A percentile compares a stretch with the other conserved stretches of the same genome.
These are phyloP conservation scores for Blastocystis sp. DNA, from an alignment of 352 stramenopile species.

Conservation along the genomic window DNA sequence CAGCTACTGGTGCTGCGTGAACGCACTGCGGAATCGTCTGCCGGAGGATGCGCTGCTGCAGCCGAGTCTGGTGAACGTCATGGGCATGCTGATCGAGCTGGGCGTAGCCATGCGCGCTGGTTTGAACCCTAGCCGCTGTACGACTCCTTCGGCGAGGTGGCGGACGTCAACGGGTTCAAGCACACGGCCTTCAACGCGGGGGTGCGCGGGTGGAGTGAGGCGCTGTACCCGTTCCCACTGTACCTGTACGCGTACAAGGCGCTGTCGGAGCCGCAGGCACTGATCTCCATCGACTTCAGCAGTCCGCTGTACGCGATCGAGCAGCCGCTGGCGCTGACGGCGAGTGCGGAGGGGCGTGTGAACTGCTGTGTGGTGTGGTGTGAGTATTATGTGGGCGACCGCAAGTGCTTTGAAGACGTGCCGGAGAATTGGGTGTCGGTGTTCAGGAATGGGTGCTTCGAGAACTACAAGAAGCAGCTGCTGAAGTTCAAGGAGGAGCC, in stretches of 20 bases:
- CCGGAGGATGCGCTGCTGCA: background rate
- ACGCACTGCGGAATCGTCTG: slow-evolving; percentile 1
- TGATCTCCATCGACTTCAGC: slow-evolving; percentile 35
- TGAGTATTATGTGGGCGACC: slow-evolving; percentile 42
- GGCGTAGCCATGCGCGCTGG: background rate
- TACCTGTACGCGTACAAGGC: slow-evolving; percentile 46
- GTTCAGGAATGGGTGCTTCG: slow-evolving; percentile 34
- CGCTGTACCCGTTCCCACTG: slow-evolving; percentile 66
- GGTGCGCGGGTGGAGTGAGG: slow-evolving; percentile 27
- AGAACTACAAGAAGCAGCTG: slow-evolving; percentile 56
- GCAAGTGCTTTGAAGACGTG: slow-evolving; percentile 10
- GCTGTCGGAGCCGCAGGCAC: slow-evolving; percentile 30
- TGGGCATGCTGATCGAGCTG: slow-evolving; percentile 44
- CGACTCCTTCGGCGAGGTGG: slow-evolving; percentile 45
- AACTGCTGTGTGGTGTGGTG: slow-evolving; percentile 59
- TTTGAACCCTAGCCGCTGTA: slow-evolving; percentile 12
- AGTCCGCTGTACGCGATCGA: slow-evolving; percentile 24
- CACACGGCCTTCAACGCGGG: slow-evolving; percentile 41
- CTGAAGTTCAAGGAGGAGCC: slow-evolving; percentile 16
- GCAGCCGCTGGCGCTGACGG: background rate
- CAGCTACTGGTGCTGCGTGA: slow-evolving; percentile 60
- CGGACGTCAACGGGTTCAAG: slow-evolving; percentile 49
- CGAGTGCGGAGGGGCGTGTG: background rate
- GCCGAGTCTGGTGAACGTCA: slow-evolving; percentile 51
- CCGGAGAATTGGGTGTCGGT: slow-evolving; percentile 37